These are phyloP conservation scores for Mycena sp. DNA, from an alignment of 1,284 basidiomycete species.

Conservation along the genomic window DNA sequence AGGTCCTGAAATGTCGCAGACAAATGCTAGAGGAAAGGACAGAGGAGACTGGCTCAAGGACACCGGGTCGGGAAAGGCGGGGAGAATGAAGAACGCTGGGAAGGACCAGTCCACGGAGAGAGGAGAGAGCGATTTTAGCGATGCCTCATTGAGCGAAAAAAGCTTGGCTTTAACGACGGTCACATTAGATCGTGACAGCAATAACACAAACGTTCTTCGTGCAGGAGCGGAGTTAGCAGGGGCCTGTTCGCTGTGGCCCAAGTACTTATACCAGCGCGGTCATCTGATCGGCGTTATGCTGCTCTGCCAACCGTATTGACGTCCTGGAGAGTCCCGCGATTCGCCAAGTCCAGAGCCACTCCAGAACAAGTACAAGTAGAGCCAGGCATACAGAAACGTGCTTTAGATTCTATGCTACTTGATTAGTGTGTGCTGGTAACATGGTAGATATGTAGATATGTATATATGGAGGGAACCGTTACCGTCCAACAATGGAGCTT, in stretches of 20 bases:
- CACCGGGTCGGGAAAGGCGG: not conserved
- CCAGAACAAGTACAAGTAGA: no score
- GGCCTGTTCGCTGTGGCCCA: no score
- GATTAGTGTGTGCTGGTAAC: not conserved
- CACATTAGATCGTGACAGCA: no score
- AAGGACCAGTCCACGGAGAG: no score
- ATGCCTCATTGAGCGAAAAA: not conserved
- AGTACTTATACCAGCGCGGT: not conserved
- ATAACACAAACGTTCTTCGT: no score
- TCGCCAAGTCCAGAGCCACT: no score
- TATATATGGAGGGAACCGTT: not conserved
- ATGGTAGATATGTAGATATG: not conserved
- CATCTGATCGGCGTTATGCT: not conserved
- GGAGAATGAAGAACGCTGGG: not conserved
- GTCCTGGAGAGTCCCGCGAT: no score
- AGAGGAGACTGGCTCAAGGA: conserved; percentile 10
- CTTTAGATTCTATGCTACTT: not conserved
- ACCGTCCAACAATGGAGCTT: conserved; percentile 11
- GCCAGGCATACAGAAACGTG: no score
- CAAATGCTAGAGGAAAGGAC: conserved; percentile 1
- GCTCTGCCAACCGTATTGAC: no score
- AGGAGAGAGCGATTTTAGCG: no score
- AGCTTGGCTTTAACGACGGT: not conserved
- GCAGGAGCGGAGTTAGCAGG: no score
- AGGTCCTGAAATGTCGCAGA: not conserved